A percentile compares a stretch with the other conserved stretches of the same genome.
These are phyloP conservation scores for Picochlorum sp. DNA, from an alignment of 139 green algal genomes.

Conservation along the genomic window DNA sequence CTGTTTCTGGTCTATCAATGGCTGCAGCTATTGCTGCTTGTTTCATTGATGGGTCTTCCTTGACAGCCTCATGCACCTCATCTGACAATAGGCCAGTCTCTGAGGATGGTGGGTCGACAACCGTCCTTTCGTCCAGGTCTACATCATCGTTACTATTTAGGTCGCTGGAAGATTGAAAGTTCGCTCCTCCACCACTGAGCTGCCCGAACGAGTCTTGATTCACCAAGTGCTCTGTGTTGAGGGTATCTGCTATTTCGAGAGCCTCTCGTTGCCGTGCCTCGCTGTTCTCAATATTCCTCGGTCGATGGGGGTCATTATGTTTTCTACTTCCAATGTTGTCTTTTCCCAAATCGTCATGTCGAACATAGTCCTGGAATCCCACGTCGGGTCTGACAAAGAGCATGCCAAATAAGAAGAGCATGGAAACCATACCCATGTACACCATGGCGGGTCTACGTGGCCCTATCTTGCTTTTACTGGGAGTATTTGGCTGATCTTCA, in stretches of 20 bases:
- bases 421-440: constrained; percentile 1
- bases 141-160: not conserved
- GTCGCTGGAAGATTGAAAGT: not conserved
- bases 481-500: constrained; percentile 16
- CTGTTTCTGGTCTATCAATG: not conserved
- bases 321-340: not conserved
- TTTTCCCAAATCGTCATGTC: not conserved
- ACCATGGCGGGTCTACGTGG: constrained; percentile 4
- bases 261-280: constrained; percentile 10
- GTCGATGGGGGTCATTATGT: not conserved
- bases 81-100: not conserved
- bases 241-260: constrained; percentile 10
- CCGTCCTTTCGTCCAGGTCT: no score
- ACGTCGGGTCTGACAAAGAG: not conserved
- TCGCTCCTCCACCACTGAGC: constrained; percentile 3
- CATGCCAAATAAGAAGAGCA: constrained; percentile 12
- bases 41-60: not conserved
- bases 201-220: constrained; percentile 5
- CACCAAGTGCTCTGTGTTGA: not conserved
- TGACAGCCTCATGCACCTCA: not conserved
- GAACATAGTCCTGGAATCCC: not conserved
- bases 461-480: constrained; percentile 22
- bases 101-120: not conserved
- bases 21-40: not conserved
- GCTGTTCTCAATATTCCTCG: constrained; percentile 2